phyloP scores from a whole-genome alignment of 306 rosid species.

The Senna tora region DNA sequence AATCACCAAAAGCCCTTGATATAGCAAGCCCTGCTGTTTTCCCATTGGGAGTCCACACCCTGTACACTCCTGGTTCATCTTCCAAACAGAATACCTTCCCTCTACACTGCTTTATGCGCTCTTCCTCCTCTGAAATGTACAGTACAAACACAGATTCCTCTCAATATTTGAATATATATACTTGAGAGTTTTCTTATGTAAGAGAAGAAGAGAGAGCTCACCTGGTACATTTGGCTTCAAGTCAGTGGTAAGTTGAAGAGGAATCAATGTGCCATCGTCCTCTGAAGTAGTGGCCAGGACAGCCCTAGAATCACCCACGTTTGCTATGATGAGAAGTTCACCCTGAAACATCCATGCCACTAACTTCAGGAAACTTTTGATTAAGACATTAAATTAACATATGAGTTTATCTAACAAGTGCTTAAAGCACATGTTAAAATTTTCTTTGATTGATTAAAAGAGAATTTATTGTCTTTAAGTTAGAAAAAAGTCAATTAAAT shows the following conservation, averaged over 20 bases:
- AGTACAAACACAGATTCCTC: not conserved
- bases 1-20: conserved; percentile 79
- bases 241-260: conserved; percentile 71
- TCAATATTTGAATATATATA: too few relatives aligned
- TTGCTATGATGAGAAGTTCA: conserved; percentile 61
- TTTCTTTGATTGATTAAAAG: too few relatives aligned
- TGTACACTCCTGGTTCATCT: conserved; percentile 77
- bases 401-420: too few relatives aligned
- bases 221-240: conserved; percentile 75
- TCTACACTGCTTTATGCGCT: conserved; percentile 56
- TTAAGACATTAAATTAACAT: conserved; percentile 14
- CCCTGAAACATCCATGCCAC: conserved; percentile 49
- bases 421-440: too few relatives aligned
- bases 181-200: not conserved
- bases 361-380: conserved; percentile 27
- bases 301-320: conserved; percentile 79
- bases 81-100: conserved; percentile 62
- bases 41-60: conserved; percentile 74
- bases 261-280: conserved; percentile 51
- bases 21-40: conserved; percentile 68
- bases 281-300: conserved; percentile 65
- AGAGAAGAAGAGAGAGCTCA: conserved; percentile 29
- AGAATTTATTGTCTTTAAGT: too few relatives aligned
- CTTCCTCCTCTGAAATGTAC: conserved; percentile 63
- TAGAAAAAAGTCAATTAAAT: too few relatives aligned